Percentiles rank a stretch among this genome's conserved stretches.
Conservation (phyloP, 257 asterid genomes). For the Primulina huaijiensis region DNA sequence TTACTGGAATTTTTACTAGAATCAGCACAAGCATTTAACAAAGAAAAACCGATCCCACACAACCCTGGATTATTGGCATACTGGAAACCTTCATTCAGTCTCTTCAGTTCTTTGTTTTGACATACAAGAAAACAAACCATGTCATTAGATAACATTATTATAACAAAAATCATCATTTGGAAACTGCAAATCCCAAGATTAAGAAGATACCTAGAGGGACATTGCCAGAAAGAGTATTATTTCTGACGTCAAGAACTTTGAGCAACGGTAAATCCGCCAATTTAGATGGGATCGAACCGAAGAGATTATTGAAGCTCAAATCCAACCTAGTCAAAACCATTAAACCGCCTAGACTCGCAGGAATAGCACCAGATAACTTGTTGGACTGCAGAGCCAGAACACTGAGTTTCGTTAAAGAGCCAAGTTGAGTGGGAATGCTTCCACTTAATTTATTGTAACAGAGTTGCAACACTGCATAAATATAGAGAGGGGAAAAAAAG, state of each 20-base stretch:
- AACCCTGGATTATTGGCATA: conserved; percentile 65
- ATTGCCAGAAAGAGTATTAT: conserved; percentile 84
- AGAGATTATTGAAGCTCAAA: conserved; percentile 69
- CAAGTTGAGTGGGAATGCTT: conserved; percentile 71
- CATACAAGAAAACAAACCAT: conserved; percentile 19
- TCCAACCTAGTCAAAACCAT: conserved; percentile 68
- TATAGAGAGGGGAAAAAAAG: not conserved
- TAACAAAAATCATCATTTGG: not conserved
- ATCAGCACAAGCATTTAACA: conserved; percentile 49
- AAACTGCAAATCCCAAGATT: not conserved
- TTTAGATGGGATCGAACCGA: conserved; percentile 74
- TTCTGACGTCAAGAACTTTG: conserved; percentile 69
- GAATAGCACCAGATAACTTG: conserved; percentile 82
- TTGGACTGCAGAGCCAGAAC: conserved; percentile 90
- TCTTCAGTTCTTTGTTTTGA: conserved; percentile 63
- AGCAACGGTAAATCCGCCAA: conserved; percentile 55
- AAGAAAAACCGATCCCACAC: conserved; percentile 61
- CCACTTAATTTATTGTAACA: conserved; percentile 79
- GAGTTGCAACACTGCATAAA: conserved; percentile 76
- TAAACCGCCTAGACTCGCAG: conserved; percentile 75
- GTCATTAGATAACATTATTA: not conserved
- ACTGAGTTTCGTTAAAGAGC: conserved; percentile 57
- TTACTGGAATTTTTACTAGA: conserved; percentile 41
- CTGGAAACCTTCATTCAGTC: conserved; percentile 78
- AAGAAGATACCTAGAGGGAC: conserved; percentile 67